Percentiles rank a stretch among this genome's conserved stretches.
These are phyloP conservation scores for Candida sonorensis DNA, from an alignment of 805 yeast species.

Conservation along the genomic window DNA sequence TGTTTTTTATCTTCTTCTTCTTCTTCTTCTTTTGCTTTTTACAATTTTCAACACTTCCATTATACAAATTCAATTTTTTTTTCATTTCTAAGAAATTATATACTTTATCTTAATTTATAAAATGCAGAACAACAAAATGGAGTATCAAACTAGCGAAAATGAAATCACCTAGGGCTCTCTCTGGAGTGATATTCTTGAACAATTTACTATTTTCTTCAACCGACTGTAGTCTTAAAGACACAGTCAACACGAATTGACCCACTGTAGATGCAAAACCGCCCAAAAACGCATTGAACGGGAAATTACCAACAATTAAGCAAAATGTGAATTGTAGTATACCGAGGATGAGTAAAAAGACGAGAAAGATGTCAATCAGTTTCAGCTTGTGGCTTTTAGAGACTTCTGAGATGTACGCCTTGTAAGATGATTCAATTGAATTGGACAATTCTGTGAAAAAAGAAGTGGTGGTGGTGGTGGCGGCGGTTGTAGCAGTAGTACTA, in stretches of 20 bases:
- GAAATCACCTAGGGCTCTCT: constrained; percentile 80
- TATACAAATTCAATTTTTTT: no score
- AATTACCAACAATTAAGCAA: constrained; percentile 72
- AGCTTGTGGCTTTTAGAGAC: constrained; percentile 33
- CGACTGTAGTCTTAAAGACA: constrained; percentile 71
- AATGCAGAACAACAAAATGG: constrained; percentile 86
- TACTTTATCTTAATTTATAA: constrained; percentile 83
- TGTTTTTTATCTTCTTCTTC: no score
- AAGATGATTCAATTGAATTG: constrained; percentile 26
- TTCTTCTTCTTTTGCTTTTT: no score
- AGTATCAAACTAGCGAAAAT: constrained; percentile 79
- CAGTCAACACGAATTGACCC: constrained; percentile 90
- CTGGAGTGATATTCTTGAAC: constrained; percentile 24
- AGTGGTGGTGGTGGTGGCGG: constrained; percentile 5
- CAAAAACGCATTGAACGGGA: constrained; percentile 95
- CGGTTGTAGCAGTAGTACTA: constrained; percentile 2
- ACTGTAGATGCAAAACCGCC: constrained; percentile 91
- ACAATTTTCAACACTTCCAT: no score
- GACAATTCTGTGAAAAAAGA: constrained; percentile 25
- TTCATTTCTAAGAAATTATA: no score
- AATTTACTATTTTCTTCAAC: constrained; percentile 22
- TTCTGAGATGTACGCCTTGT: constrained; percentile 26
- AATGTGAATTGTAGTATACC: constrained; percentile 78
- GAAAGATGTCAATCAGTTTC: constrained; percentile 69
- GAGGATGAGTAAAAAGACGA: constrained; percentile 63